Base-by-base conservation (phyloP, 2,329 filamentous ascomycete species). In the Sarocladium oryzae region DNA sequence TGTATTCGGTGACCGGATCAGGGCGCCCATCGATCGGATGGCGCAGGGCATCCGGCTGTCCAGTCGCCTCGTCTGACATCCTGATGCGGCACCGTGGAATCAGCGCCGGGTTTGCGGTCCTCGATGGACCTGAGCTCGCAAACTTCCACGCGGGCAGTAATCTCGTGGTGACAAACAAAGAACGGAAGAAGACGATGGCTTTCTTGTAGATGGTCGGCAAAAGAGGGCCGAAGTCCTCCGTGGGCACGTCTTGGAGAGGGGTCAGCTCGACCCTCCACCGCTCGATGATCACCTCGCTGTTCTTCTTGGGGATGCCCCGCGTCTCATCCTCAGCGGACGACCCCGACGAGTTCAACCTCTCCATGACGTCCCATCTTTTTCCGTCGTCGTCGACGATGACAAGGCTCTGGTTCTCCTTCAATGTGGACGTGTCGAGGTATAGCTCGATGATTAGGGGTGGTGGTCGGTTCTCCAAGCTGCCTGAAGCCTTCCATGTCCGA, bases 171-270 rank as follows among this genome's bases (percentile, higher is more conserved):
- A 88, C 82, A 66, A 88, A 96, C 41, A 99, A 77, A 2, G 90
- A 90, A 54, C 93, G 82, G 69, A 97, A 96, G 60, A 96, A 83
- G 58, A 97, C 87, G 56, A 99, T 95, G 60, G 88, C 89, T 70
- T 95, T 93, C 72, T 99, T 99, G 77, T 99, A 99, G 53, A 96
- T 84, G 50, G 89, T 92, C 13, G 93, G 90, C 49, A 97, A 73
- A 28, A 72, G 75, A 10, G 74, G 73, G 7, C 78, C 79, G 63
- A 84, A 88, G 63, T 80, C 81, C 45, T 79, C 74, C 15, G 57
- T 76, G 64, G 64, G 74, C 64, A 52, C 75, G 81, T 80, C 55
- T 49, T 57, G 57, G 15, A 59, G 62, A 32, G 62, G 57, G 63
- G 88, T 88, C 52, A 97, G 75, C 63, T 93, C 86, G 56, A 99